Base-by-base conservation (phyloP, 805 yeast species). In the Debaryomyces maramus region DNA sequence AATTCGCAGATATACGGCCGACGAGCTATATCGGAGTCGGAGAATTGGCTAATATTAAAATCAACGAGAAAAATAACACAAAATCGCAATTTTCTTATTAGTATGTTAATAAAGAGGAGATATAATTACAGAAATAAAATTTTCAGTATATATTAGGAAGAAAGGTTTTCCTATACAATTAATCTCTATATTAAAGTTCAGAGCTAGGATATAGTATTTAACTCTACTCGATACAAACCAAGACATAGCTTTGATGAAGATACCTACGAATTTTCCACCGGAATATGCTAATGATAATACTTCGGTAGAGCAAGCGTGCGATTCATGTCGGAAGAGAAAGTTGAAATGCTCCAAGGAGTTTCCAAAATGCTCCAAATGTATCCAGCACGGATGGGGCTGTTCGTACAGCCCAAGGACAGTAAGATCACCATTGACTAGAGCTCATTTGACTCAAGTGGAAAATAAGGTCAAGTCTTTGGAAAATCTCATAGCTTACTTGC, bases 371-470 rank as follows among this genome's bases (percentile, higher is more conserved):
- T 67, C 81, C 32, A 86, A 86, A 53, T 88, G 96, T 65, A 59
- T 72, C 6, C 78, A 75, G 39, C 88, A 85, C 55, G 69, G 72
- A 16, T 83, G 95, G 85, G 75, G 75, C 22, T 88, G 96, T 60
- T 63, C 77, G 2, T 88, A 88, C 55, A 82, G 90, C 16, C 96
- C 96, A 11, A 71, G 85, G 44, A 75, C 82, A 2, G 82, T 84
- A 23, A 69, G 96, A 39, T 81, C 91, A 4, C 96, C 96, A 0
- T 64, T 88, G 40, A 88, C 96, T 0, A 67, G 96, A 49, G 88
- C 85, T 3, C 84, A 86, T 63, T 65, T 88, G 48, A 87, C 95
- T 11, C 76, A 76, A 38, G 88, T 88, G 20, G 96, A 88, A 60
- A 73, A 68, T 40, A 54, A 57, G 41, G 63, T 65, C 21, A 50